Conservation (phyloP, 345 rosid genomes). For the Isatis tinctoria region DNA sequence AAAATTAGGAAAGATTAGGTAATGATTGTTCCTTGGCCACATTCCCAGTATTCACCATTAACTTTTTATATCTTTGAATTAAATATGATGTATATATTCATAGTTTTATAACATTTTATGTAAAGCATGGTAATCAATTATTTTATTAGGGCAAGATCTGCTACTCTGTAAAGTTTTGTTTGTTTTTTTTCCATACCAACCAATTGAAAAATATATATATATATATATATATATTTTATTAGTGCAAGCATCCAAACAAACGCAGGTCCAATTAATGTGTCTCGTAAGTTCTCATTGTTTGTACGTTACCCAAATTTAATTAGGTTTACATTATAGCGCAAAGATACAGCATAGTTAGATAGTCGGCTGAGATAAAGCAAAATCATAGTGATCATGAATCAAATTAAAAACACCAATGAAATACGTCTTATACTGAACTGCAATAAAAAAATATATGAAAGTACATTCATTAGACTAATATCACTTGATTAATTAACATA, state of each 20-base stretch:
- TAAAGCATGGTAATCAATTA: conserved; percentile 1
- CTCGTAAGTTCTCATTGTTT: background rate
- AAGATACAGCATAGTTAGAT: background rate
- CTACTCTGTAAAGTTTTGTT: background rate
- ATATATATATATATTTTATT: background rate
- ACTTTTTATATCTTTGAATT: background rate
- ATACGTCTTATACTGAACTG: background rate
- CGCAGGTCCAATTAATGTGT: background rate
- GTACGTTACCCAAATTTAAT: background rate
- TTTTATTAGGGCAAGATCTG: background rate
- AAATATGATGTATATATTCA: background rate
- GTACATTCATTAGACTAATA: background rate
- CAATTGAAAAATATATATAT: background rate
- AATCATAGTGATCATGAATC: background rate
- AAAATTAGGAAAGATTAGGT: background rate
- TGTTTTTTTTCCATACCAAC: background rate
- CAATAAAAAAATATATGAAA: background rate
- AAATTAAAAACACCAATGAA: background rate
- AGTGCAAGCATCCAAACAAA: background rate
- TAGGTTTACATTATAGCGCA: background rate
- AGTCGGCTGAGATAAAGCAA: background rate
- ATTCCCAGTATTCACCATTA: background rate
- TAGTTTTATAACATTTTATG: background rate
- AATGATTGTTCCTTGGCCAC: background rate
- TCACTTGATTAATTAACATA: background rate